phyloP scores from a whole-genome alignment of 352 stramenopile species.

The Phytophthora podocarpi region DNA sequence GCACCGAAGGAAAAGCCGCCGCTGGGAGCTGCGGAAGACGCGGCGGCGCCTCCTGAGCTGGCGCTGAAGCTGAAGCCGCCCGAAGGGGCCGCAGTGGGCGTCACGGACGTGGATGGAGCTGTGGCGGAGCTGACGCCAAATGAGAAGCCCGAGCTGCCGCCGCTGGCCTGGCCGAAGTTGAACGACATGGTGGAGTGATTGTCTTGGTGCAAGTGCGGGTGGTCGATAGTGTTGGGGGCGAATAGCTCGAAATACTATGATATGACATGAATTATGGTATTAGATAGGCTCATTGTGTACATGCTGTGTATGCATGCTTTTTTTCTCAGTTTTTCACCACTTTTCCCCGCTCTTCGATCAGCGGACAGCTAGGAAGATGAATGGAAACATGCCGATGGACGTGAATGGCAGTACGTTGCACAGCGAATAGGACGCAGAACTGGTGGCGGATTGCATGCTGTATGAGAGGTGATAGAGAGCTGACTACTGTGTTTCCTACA shows the following conservation, averaged over 20 bases:
- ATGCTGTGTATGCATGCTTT: too few species aligned
- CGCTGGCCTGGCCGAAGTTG: slow-evolving; percentile 36
- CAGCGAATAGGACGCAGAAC: too few species aligned
- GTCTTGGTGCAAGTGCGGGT: neutral
- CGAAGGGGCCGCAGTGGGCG: slow-evolving; percentile 20
- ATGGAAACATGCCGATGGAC: slow-evolving; percentile 41
- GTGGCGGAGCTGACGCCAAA: slow-evolving; percentile 17
- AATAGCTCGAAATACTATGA: slow-evolving; percentile 1
- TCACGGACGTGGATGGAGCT: too few species aligned
- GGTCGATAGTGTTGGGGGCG: neutral
- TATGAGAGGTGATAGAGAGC: neutral
- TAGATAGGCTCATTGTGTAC: too few species aligned
- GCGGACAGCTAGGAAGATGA: too few species aligned
- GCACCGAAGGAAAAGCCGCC: slow-evolving; percentile 39
- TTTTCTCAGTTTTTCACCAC: slow-evolving; percentile 24
- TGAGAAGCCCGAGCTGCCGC: slow-evolving; percentile 29
- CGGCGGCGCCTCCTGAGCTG: too few species aligned
- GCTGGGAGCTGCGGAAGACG: slow-evolving; percentile 13
- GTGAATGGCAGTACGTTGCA: slow-evolving; percentile 38
- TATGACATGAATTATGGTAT: neutral
- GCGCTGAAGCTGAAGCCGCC: neutral
- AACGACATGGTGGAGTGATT: slow-evolving; percentile 54
- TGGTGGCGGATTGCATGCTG: too few species aligned
- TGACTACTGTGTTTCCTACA: slow-evolving; percentile 24
- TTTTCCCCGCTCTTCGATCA: too few species aligned